phyloP scores from a whole-genome alignment of 2,329 filamentous ascomycete species.

The Lachnellula occidentalis region DNA sequence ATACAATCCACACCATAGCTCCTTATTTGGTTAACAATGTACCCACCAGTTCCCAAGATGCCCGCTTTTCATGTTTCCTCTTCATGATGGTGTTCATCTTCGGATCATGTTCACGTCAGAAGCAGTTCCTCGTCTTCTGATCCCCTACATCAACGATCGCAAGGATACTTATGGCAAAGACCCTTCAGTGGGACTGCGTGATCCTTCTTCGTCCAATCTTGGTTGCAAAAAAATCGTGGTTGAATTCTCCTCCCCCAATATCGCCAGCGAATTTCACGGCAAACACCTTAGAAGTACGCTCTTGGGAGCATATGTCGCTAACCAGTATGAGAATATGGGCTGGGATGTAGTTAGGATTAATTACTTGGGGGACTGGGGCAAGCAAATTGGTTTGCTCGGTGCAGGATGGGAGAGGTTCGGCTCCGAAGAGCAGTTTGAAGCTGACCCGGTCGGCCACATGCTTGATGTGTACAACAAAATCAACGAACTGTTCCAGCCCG shows the following conservation, averaged over 20 bases:
- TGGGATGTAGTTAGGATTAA: conserved; percentile 47
- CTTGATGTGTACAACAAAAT: conserved; percentile 64
- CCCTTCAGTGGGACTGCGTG: conserved; percentile 50
- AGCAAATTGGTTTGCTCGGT: conserved; percentile 60
- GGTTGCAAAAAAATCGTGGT: conserved; percentile 44
- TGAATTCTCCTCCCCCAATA: conserved; percentile 63
- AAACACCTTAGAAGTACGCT: conserved; percentile 62
- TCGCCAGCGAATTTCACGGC: conserved; percentile 62
- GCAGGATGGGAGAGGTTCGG: conserved; percentile 59
- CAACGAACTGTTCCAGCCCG: conserved; percentile 49
- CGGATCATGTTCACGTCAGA: conserved; percentile 61
- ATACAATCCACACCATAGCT: not conserved
- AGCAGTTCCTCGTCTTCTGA: conserved; percentile 49
- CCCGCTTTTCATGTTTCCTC: conserved; percentile 5
- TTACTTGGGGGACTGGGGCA: conserved; percentile 65
- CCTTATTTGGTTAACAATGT: not conserved
- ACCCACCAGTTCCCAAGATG: conserved; percentile 1
- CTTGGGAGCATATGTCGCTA: conserved; percentile 60
- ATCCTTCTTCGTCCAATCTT: conserved; percentile 34
- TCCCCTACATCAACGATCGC: conserved; percentile 54
- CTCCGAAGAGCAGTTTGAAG: conserved; percentile 41
- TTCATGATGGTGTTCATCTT: conserved; percentile 50
- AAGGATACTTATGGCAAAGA: conserved; percentile 55
- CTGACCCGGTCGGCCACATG: conserved; percentile 48
- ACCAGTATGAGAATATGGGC: conserved; percentile 54